Percentiles rank a stretch among this genome's conserved stretches.
Conservation (phyloP, 1,284 basidiomycete species). For the Leccinum angustisporum region DNA sequence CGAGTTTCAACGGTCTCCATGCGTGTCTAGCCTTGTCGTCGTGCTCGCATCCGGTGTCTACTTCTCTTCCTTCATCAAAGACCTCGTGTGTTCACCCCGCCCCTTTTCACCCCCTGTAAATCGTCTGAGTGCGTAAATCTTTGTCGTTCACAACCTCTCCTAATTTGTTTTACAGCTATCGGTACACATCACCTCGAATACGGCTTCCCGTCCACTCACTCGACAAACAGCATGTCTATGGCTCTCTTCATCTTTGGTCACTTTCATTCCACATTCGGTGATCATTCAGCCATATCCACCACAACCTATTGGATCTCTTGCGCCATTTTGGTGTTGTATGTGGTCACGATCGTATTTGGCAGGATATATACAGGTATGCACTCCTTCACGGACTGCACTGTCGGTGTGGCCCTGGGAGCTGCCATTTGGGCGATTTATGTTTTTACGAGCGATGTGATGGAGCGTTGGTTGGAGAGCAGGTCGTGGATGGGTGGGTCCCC, state of each 20-base stretch:
- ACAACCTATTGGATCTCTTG: constrained; percentile 45
- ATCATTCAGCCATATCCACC: constrained; percentile 41
- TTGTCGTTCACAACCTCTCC: not conserved
- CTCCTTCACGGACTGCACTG: constrained; percentile 74
- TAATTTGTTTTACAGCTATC: constrained; percentile 53
- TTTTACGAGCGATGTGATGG: constrained; percentile 39
- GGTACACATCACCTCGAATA: constrained; percentile 86
- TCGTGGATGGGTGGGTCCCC: constrained; percentile 52
- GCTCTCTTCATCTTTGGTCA: constrained; percentile 74
- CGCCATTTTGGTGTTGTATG: constrained; percentile 58
- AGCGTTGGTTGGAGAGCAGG: constrained; percentile 50
- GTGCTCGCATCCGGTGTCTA: constrained; percentile 85
- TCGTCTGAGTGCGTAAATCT: constrained; percentile 66
- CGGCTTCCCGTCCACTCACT: constrained; percentile 96
- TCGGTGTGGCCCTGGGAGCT: constrained; percentile 67
- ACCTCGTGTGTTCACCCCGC: constrained; percentile 87
- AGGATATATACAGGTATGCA: constrained; percentile 93
- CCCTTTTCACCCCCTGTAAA: constrained; percentile 91
- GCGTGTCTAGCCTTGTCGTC: constrained; percentile 58
- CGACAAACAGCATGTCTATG: constrained; percentile 88
- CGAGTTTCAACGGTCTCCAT: not conserved
- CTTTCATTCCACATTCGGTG: constrained; percentile 46
- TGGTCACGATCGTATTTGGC: constrained; percentile 82
- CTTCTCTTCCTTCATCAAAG: constrained; percentile 82
- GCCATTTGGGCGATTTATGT: constrained; percentile 62